These are phyloP conservation scores for Chaetomiaceae sp. DNA, from an alignment of 2,329 filamentous ascomycete genomes.

Conservation along the genomic window DNA sequence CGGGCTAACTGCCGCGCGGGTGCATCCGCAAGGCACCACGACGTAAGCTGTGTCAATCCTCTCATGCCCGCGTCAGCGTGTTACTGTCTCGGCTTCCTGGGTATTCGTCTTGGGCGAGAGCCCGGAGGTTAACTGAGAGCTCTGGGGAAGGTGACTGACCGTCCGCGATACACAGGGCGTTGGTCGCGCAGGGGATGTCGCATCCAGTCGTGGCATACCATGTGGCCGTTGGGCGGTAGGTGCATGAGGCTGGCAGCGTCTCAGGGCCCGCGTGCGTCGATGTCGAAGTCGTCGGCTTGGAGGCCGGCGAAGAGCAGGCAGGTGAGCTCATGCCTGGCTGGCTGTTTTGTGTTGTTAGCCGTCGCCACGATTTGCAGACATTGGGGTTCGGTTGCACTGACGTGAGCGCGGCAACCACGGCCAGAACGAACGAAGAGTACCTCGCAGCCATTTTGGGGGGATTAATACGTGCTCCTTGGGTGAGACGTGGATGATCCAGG, in stretches of 20 bases:
- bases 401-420: constrained; percentile 1
- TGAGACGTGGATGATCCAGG: not conserved
- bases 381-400: not conserved
- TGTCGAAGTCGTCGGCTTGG: not conserved
- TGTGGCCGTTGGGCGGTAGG: constrained; percentile 14
- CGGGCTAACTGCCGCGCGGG: constrained; percentile 8
- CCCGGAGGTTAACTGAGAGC: too few species aligned
- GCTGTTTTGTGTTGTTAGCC: not conserved
- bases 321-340: constrained; percentile 8
- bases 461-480: not conserved
- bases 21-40: constrained; percentile 20
- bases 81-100: not conserved
- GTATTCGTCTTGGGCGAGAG: too few species aligned
- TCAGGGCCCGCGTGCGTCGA: not conserved
- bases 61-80: not conserved
- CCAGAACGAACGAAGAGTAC: constrained; percentile 1
- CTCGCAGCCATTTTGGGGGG: not conserved
- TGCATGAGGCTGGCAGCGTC: constrained; percentile 12
- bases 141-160: too few species aligned
- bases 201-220: constrained; percentile 14
- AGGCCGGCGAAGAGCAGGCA: not conserved
- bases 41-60: constrained; percentile 4
- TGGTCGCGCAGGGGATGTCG: constrained; percentile 8
- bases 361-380: too few species aligned
- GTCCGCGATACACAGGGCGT: constrained; percentile 13